Evolutionary conservation across 768 basidiomycete species (phyloP), one percentile per base, ranked within the genome.

Genomic region (Boletus reticulatus): DNA sequence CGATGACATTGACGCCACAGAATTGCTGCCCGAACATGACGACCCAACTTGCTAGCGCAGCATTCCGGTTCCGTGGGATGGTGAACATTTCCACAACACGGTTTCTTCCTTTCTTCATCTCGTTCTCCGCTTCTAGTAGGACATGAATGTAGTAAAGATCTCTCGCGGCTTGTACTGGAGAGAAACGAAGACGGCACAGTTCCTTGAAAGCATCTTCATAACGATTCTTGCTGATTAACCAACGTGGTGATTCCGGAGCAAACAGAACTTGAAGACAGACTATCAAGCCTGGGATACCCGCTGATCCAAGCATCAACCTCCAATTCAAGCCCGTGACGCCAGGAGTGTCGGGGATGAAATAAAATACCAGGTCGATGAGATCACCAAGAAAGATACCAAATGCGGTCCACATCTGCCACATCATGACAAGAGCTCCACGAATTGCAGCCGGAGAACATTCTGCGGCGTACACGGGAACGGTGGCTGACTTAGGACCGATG

Each of bases 341-440:
- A 16, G 72, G 68, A n/a, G 60, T 71, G 57, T 84, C 75, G 14
- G 73, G 70, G 14, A 87, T 79, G 56, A 77, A 72, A 64, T 73
- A 84, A 49, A 92, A 80, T 29, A 74, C 76, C 45, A 92, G 69
- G 69, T 89, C 88, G 60, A 85, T 78, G 46, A 78, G 77, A 64
- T 84, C 85, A 20, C 90, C 90, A 4, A 92, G 55, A 73, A 84
- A 80, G 71, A 93, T 90, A 56, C 92, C 92, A 64, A 92, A 92
- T 1, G 89, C 90, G 4, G 89, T 92, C 90, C 90, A 93, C 75
- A 90, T 78, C 71, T 92, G 90, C 92, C 94, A 95, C 66, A 83
- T 88, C 92, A 94, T 95, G 55, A 93, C 90, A 29, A 95, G 82
- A 2, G 86, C 93, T 53, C 94, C 94, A 63, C 94, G 85, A 53